phyloP scores from a whole-genome alignment of 768 basidiomycete species.

The Chalciporus chontae region DNA sequence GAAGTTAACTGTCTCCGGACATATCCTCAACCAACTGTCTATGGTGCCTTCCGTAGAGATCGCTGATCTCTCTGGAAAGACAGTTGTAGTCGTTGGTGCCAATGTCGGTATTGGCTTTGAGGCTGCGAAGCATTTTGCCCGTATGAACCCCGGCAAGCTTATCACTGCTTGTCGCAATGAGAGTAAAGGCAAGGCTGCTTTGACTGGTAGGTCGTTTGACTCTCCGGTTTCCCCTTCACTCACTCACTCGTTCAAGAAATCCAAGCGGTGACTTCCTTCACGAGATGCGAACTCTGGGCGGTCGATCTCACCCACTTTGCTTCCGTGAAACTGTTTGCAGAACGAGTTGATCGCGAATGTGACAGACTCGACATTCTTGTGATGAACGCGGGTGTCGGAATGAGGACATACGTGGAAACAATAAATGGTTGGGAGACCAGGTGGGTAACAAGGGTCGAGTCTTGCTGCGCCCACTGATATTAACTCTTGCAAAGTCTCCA shows the following conservation, averaged over 20 bases:
- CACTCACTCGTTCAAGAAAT: conserved; percentile 16
- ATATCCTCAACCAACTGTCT: conserved; percentile 19
- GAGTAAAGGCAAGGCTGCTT: conserved; percentile 20
- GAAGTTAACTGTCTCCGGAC: too few species aligned
- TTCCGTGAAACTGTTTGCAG: conserved; percentile 12
- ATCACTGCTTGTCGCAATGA: conserved; percentile 28
- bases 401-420: background rate
- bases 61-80: conserved; percentile 27
- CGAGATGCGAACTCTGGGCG: conserved; percentile 25
- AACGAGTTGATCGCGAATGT: conserved; percentile 5
- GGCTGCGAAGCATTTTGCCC: conserved; percentile 28
- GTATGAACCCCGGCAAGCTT: conserved; percentile 28
- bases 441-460: too few species aligned
- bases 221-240: background rate
- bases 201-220: conserved; percentile 18
- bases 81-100: conserved; percentile 30
- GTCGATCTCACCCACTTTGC: conserved; percentile 17
- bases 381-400: background rate
- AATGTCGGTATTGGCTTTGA: conserved; percentile 34
- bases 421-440: background rate
- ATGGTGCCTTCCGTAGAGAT: conserved; percentile 12
- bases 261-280: conserved; percentile 23
- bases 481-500: too few species aligned
- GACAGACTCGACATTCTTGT: conserved; percentile 9
- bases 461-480: too few species aligned